These are phyloP conservation scores for Oryza officinalis DNA, from an alignment of 176 grass and related monocot genomes.

Conservation along the genomic window DNA sequence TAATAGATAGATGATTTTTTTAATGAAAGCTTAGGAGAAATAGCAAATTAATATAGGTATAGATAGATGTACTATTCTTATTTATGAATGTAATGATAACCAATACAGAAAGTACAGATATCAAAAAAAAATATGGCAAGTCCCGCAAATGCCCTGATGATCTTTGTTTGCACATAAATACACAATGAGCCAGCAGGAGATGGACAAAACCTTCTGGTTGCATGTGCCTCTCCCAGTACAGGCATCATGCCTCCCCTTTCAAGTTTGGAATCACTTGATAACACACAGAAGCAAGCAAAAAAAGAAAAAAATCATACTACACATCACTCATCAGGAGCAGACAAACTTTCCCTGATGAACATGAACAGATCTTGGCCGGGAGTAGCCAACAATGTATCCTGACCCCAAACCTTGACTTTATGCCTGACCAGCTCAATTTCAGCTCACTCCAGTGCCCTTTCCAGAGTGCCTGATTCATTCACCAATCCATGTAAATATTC, in stretches of 20 bases:
- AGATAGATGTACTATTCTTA: too few relatives aligned
- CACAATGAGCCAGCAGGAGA: neutral
- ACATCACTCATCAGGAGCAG: neutral
- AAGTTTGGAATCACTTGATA: neutral
- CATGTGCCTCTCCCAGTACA: neutral
- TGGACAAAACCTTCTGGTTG: neutral
- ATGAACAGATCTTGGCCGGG: conserved; percentile 8
- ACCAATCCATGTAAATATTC: neutral
- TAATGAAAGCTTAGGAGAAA: too few relatives aligned
- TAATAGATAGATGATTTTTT: too few relatives aligned
- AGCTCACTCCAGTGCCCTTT: neutral
- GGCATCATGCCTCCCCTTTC: neutral
- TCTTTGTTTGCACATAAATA: neutral
- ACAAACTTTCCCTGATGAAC: neutral
- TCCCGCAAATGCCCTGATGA: neutral
- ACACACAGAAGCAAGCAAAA: neutral
- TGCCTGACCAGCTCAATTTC: neutral
- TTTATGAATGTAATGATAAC: too few relatives aligned
- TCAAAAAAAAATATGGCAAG: neutral
- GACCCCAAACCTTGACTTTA: neutral
- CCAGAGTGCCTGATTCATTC: neutral
- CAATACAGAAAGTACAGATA: too few relatives aligned
- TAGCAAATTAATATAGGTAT: too few relatives aligned
- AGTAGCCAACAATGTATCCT: neutral
- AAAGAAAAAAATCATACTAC: neutral